Evolutionary conservation across 2,329 filamentous ascomycete genomes (phyloP), one percentile per base, ranked within the genome.

Genomic region (Colletotrichum lupini): DNA sequence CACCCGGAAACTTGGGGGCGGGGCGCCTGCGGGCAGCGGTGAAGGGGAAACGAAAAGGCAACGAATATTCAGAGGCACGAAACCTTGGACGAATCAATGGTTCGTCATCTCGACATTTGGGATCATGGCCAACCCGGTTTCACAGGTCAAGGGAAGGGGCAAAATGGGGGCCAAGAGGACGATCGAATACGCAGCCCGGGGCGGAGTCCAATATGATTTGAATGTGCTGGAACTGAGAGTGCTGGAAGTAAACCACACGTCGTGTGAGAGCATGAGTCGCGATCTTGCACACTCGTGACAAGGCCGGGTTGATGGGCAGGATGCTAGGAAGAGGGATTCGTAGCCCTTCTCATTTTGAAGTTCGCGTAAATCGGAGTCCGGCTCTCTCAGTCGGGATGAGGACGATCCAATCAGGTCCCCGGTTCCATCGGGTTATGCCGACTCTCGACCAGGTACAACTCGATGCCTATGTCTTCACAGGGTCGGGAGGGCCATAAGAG

Each of bases 1-100:
- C 37, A 12, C 19, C 30, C 70, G 60, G 70, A 42, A 73, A 60
- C 60, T 65, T 52, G 70, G 70, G 59, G 70, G 70, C 46, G 55
- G 67, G 67, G 32, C 35, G 26, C 56, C 52, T n/a, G 55, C 32
- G 65, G 66, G 53, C 52, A 30, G 65, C 42, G 52, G 53, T 58
- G 26, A 70, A 28, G 32, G 46, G 22, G 12, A 22, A 30, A 52
- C 42, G 63, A 30, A 67, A 46, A 46, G 42, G 58, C 24, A 62
- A 42, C 49, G n/a, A 72, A 9, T 14, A n/a, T 49, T 49, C 8
- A 35, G 16, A 63, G 28, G 35, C 26, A 24, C 5, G 52, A 52
- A 42, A 57, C 6, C 35, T 49, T 49, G 32, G 55, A 64, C 49
- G 57, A 35, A 46, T 61, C 42, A 52, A 32, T n/a, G 16, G 67